These are phyloP conservation scores for Dysphania ambrosioides DNA, from an alignment of 148 eudicot species.

Conservation along the genomic window DNA sequence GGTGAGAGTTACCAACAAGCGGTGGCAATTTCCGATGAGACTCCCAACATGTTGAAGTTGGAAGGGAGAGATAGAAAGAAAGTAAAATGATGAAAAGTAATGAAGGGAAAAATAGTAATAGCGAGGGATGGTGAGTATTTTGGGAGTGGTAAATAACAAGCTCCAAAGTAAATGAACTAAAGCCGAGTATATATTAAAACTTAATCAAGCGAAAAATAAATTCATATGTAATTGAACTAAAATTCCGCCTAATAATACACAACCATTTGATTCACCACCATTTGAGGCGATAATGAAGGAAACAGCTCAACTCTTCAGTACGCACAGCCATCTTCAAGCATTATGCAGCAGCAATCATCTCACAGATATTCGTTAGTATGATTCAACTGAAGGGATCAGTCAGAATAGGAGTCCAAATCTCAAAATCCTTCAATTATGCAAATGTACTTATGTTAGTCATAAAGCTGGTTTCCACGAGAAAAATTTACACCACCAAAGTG, in stretches of 20 bases:
- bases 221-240: background rate
- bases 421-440: background rate
- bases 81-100: too few species aligned
- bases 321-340: background rate
- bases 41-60: too few species aligned
- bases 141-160: too few species aligned
- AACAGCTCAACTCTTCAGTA: background rate
- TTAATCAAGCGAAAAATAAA: background rate
- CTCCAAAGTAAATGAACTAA: too few species aligned
- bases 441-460: background rate
- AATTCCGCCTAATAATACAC: background rate
- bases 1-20: too few species aligned
- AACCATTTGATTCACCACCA: background rate
- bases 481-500: background rate
- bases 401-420: background rate
- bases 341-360: constrained; percentile 7
- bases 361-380: background rate
- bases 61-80: too few species aligned
- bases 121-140: too few species aligned
- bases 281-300: too few species aligned
- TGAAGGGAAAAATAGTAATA: too few species aligned
- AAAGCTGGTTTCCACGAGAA: background rate
- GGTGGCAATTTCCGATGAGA: too few species aligned
- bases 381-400: background rate
- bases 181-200: too few species aligned